Percentiles rank a stretch among this genome's conserved stretches.
phyloP scores from a whole-genome alignment of 768 basidiomycete genomes.

The Xanthoconium stramineum region DNA sequence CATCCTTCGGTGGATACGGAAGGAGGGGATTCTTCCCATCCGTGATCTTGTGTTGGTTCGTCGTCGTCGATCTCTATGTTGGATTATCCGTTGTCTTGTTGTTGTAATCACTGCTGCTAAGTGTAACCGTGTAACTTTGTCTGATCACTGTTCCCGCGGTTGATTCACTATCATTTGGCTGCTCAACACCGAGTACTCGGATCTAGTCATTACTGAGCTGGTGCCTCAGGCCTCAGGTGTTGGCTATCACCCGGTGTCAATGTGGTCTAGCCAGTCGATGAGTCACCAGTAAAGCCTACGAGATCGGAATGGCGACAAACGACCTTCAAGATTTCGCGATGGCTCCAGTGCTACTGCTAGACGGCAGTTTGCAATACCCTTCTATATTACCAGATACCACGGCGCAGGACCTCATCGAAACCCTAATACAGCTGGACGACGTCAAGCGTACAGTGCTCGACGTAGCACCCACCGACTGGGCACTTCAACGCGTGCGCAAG shows the following conservation, averaged over 20 bases:
- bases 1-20: conserved; percentile 86
- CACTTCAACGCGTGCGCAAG: conserved; percentile 58
- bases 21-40: conserved; percentile 35
- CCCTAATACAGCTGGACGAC: conserved; percentile 44
- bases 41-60: conserved; percentile 6
- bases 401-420: conserved; percentile 57
- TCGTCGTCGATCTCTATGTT: conserved; percentile 11
- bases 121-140: background rate
- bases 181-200: background rate
- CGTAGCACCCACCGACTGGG: conserved; percentile 61
- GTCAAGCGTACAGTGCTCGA: conserved; percentile 55
- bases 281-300: background rate
- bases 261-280: background rate
- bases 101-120: conserved; percentile 4
- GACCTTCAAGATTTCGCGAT: conserved; percentile 36
- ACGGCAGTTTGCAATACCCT: conserved; percentile 60
- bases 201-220: background rate
- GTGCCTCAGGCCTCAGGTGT: background rate
- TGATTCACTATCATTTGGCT: background rate
- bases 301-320: conserved; percentile 27
- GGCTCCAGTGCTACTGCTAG: conserved; percentile 58
- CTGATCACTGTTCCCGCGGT: conserved; percentile 1
- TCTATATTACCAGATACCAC: conserved; percentile 52
- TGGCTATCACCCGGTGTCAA: background rate
- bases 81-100: conserved; percentile 5